phyloP scores from a whole-genome alignment of 129 eudicot genomes.

The Flaveria robusta region DNA sequence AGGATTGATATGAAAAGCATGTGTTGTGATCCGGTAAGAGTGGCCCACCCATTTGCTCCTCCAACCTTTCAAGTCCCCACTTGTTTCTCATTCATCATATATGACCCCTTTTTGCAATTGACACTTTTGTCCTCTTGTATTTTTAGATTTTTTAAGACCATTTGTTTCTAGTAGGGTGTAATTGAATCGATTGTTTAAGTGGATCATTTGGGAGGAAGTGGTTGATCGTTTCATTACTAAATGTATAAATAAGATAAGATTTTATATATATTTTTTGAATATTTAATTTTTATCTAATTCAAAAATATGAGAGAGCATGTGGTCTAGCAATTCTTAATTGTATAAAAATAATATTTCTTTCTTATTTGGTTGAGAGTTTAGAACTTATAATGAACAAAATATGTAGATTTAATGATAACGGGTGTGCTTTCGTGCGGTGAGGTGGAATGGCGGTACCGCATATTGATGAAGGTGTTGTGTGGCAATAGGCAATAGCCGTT shows the following conservation, averaged over 20 bases:
- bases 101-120: background rate
- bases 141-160: background rate
- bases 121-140: background rate
- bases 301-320: too few relatives aligned
- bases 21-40: constrained; percentile 25
- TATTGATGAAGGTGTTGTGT: too few relatives aligned
- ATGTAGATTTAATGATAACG: too few relatives aligned
- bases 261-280: background rate
- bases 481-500: too few relatives aligned
- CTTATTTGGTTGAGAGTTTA: too few relatives aligned
- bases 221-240: background rate
- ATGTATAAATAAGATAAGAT: background rate
- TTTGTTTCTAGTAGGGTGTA: background rate
- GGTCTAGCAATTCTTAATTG: too few relatives aligned
- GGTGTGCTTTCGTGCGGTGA: too few relatives aligned
- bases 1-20: constrained; percentile 20
- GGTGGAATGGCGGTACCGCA: too few relatives aligned
- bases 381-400: too few relatives aligned
- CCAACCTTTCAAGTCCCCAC: constrained; percentile 14
- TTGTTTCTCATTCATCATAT: background rate
- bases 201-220: background rate
- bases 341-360: too few relatives aligned
- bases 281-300: too few relatives aligned
- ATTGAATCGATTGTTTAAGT: background rate
- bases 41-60: constrained; percentile 22